Evolutionary conservation across 805 yeast species (phyloP).

Genomic region (Candida michaelii): DNA sequence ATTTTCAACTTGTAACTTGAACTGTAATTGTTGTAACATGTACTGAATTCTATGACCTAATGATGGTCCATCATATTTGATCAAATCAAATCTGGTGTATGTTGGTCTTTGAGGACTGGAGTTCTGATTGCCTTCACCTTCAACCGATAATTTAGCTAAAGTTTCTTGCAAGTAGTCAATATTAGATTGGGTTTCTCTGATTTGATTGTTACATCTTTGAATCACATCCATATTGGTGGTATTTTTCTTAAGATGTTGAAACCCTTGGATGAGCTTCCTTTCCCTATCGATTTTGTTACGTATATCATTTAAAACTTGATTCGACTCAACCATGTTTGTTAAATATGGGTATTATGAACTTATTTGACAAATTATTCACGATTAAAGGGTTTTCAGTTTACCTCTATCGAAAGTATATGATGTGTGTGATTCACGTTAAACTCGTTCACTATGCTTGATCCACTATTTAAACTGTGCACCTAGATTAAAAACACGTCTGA

Average conservation of each 20-base stretch:
- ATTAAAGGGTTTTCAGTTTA: too few relatives aligned
- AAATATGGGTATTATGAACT: background rate
- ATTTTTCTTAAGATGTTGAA: slow-evolving; percentile 72
- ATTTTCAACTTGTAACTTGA: slow-evolving; percentile 89
- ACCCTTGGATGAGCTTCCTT: slow-evolving; percentile 82
- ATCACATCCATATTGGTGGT: slow-evolving; percentile 81
- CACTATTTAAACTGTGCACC: too few relatives aligned
- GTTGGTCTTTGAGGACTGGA: slow-evolving; percentile 31
- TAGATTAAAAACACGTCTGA: background rate
- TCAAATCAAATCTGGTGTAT: slow-evolving; percentile 72
- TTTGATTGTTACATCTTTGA: slow-evolving; percentile 85
- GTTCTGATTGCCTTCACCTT: slow-evolving; percentile 21
- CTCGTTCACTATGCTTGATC: too few relatives aligned
- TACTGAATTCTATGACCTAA: slow-evolving; percentile 92
- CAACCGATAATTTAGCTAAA: slow-evolving; percentile 56
- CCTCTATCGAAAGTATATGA: too few relatives aligned
- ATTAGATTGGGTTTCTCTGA: slow-evolving; percentile 88
- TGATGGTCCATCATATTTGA: slow-evolving; percentile 92
- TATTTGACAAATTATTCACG: too few relatives aligned
- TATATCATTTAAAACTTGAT: slow-evolving; percentile 59
- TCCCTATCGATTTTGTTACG: slow-evolving; percentile 85
- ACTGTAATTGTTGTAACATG: slow-evolving; percentile 92
- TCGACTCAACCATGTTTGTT: slow-evolving; percentile 1
- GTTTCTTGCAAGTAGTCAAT: slow-evolving; percentile 84
- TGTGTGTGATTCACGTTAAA: too few relatives aligned